Evolutionary conservation across 768 basidiomycete genomes (phyloP).

Genomic region (Baorangia bicolor): DNA sequence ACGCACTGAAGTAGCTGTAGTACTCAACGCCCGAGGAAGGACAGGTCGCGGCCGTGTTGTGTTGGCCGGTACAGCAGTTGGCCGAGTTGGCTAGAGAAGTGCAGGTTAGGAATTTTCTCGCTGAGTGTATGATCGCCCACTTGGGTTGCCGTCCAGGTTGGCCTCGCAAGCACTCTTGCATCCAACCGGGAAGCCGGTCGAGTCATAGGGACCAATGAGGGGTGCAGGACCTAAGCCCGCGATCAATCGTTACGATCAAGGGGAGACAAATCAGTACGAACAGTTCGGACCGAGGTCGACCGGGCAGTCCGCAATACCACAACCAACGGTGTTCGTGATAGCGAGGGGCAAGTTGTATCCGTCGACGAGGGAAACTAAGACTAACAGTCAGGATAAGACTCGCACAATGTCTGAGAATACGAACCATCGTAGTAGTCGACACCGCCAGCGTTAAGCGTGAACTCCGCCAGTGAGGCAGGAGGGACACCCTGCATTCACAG

Average conservation of each 20-base stretch:
- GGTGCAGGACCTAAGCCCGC: constrained; percentile 42
- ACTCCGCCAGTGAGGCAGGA: constrained; percentile 69
- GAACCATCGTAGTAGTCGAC: constrained; percentile 62
- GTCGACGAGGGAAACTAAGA: constrained; percentile 60
- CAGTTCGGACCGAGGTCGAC: constrained; percentile 63
- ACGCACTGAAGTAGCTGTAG: constrained; percentile 48
- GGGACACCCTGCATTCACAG: constrained; percentile 49
- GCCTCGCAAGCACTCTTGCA: constrained; percentile 60
- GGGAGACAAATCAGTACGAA: constrained; percentile 19
- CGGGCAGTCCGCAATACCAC: constrained; percentile 54
- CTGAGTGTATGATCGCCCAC: constrained; percentile 16
- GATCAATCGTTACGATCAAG: not conserved
- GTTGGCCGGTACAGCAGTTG: constrained; percentile 63
- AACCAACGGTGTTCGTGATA: constrained; percentile 56
- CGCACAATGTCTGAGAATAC: not conserved
- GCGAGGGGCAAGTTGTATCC: constrained; percentile 63
- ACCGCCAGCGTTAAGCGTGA: constrained; percentile 49
- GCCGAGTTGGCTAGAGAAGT: constrained; percentile 46
- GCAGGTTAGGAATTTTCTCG: not conserved
- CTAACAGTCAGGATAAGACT: not conserved
- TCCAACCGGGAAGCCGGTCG: constrained; percentile 54
- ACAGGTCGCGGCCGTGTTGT: constrained; percentile 54
- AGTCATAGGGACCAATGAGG: constrained; percentile 53
- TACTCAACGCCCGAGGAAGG: constrained; percentile 44
- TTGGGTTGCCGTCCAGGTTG: constrained; percentile 33